phyloP scores from a whole-genome alignment of 2,329 filamentous ascomycete genomes.

The Monosporascus sp. region DNA sequence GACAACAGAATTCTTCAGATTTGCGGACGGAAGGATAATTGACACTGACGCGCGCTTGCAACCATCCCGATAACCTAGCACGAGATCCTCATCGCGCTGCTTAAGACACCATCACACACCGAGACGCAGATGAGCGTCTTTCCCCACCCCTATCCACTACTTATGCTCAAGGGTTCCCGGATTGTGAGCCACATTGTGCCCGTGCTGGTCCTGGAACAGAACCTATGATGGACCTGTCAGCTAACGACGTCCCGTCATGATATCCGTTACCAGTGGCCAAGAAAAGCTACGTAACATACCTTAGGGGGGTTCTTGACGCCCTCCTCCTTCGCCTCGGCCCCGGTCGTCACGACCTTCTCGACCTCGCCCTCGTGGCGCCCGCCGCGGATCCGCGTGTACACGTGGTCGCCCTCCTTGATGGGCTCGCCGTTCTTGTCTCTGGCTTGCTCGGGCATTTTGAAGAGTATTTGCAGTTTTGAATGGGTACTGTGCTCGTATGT shows the following conservation, averaged over 20 bases:
- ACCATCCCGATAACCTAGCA: no score
- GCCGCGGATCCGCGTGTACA: slow-evolving; percentile 34
- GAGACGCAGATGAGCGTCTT: no score
- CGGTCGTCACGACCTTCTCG: slow-evolving; percentile 29
- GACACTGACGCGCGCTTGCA: no score
- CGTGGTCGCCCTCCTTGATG: slow-evolving; percentile 32
- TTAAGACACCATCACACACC: no score
- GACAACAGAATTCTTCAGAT: no score
- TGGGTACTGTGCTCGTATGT: no score
- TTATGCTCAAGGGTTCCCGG: slow-evolving; percentile 29
- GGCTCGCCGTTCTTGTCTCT: slow-evolving; percentile 31
- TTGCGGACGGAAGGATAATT: no score
- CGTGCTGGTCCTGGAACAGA: slow-evolving; percentile 33
- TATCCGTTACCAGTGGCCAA: neutral
- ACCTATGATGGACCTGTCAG: slow-evolving; percentile 19
- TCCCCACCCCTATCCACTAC: neutral
- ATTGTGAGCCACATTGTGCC: slow-evolving; percentile 33
- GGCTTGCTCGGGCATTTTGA: slow-evolving; percentile 14
- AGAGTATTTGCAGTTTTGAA: no score
- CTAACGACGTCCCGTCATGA: neutral
- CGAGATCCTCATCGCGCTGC: no score
- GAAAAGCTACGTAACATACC: slow-evolving; percentile 13
- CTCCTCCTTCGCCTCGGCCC: slow-evolving; percentile 29
- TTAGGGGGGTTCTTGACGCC: slow-evolving; percentile 37
- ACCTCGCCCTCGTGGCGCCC: slow-evolving; percentile 34